These are phyloP conservation scores for Prunus davidiana DNA, from an alignment of 306 rosid species.

Conservation along the genomic window DNA sequence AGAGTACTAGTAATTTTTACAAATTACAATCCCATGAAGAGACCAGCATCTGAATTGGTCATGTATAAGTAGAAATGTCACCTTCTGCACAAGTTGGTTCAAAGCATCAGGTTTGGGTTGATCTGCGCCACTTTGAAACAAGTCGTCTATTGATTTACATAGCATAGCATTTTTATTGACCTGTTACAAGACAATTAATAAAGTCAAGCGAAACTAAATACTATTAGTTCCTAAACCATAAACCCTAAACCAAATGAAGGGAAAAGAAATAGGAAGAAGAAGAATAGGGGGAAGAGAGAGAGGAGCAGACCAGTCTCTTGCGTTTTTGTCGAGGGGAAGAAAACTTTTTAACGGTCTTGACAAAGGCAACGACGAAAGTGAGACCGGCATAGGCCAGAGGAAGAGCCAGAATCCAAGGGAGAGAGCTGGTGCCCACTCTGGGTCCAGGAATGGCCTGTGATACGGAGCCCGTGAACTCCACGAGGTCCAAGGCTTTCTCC, in stretches of 20 bases:
- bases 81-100: constrained; percentile 60
- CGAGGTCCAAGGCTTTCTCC: constrained; percentile 88
- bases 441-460: constrained; percentile 94
- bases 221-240: not conserved
- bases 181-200: constrained; percentile 25
- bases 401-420: constrained; percentile 89
- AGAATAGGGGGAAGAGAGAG: not conserved
- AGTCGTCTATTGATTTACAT: constrained; percentile 61
- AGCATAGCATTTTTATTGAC: constrained; percentile 73
- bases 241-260: not conserved
- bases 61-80: constrained; percentile 22
- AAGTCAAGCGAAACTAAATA: not conserved
- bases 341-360: constrained; percentile 64
- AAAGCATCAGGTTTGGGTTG: constrained; percentile 48
- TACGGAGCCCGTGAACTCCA: constrained; percentile 90
- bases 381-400: constrained; percentile 71
- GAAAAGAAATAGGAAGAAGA: not conserved
- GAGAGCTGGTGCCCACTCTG: constrained; percentile 73
- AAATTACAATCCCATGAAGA: not conserved
- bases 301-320: constrained; percentile 51
- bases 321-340: constrained; percentile 84
- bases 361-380: constrained; percentile 73
- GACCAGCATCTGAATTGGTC: not conserved
- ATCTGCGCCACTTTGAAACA: constrained; percentile 61
- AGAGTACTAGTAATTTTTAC: not conserved